Evolutionary conservation across 2,329 filamentous ascomycete species (phyloP).

Genomic region (Eurotiales sp.): DNA sequence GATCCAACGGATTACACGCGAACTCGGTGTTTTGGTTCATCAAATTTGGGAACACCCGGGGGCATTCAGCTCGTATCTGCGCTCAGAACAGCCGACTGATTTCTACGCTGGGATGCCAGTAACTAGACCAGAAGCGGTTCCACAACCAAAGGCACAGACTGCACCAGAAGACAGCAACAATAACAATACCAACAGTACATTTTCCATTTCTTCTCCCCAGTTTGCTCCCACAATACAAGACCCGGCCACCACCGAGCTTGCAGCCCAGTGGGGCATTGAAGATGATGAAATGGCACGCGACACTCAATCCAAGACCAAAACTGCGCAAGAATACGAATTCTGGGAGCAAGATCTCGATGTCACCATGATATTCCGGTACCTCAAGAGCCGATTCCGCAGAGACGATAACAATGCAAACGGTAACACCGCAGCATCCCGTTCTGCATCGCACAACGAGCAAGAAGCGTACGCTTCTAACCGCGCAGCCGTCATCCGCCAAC

Average conservation of each 20-base stretch:
- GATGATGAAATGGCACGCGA: slow-evolving; percentile 50
- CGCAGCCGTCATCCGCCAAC: slow-evolving; percentile 77
- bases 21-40: slow-evolving; percentile 78
- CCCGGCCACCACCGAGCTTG: slow-evolving; percentile 42
- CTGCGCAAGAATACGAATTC: slow-evolving; percentile 57
- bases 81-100: slow-evolving; percentile 21
- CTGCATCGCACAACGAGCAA: slow-evolving; percentile 39
- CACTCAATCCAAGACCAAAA: slow-evolving; percentile 48
- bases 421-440: slow-evolving; percentile 31
- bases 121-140: slow-evolving; percentile 14
- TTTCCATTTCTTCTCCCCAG: slow-evolving; percentile 47
- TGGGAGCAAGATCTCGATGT: slow-evolving; percentile 94
- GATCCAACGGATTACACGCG: slow-evolving; percentile 77
- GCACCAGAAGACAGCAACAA: slow-evolving; percentile 18
- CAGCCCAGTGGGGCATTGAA: slow-evolving; percentile 64
- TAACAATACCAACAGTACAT: slow-evolving; percentile 33
- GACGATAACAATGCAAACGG: slow-evolving; percentile 46
- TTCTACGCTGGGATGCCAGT: slow-evolving; percentile 74
- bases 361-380: slow-evolving; percentile 84
- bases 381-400: slow-evolving; percentile 68
- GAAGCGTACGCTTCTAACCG: slow-evolving; percentile 64
- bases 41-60: slow-evolving; percentile 83
- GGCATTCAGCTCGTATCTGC: slow-evolving; percentile 78
- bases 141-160: slow-evolving; percentile 18
- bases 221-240: slow-evolving; percentile 23